Evolutionary conservation across 306 rosid genomes (phyloP).

Genomic region (Vigna radiata): DNA sequence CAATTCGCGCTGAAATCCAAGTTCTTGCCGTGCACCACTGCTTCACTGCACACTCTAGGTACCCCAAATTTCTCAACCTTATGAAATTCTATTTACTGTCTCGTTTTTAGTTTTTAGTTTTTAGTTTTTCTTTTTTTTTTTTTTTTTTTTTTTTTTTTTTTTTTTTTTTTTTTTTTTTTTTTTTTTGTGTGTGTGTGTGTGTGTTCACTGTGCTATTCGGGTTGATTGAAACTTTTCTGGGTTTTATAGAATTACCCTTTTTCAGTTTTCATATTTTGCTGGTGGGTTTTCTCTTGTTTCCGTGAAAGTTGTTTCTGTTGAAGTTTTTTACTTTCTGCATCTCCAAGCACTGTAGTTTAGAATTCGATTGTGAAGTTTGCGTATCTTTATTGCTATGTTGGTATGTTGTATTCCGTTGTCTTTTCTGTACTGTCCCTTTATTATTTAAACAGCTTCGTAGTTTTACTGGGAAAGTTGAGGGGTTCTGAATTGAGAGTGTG

Average conservation of each 20-base stretch:
- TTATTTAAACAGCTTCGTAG: not conserved
- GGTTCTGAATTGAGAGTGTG: not conserved
- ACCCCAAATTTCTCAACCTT: conserved; percentile 35
- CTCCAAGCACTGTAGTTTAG: conserved; percentile 10
- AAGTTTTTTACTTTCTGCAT: conserved; percentile 34
- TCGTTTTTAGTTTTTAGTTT: too few relatives aligned
- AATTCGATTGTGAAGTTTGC: conserved; percentile 17
- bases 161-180: not conserved
- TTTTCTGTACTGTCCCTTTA: not conserved
- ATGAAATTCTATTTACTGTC: conserved; percentile 2
- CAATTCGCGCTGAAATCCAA: conserved; percentile 47
- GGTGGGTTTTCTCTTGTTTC: conserved; percentile 40
- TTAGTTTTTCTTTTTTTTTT: not conserved
- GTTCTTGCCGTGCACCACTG: conserved; percentile 34
- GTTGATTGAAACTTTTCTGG: not conserved
- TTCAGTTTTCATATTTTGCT: conserved; percentile 28
- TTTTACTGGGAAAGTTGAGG: conserved; percentile 4
- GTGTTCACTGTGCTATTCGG: conserved; percentile 38
- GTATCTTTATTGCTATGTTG: not conserved
- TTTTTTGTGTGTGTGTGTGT: not conserved
- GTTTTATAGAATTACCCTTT: not conserved
- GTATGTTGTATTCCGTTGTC: not conserved
- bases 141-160: not conserved
- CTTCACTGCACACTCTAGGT: conserved; percentile 46
- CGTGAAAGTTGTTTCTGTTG: conserved; percentile 3